Base-by-base conservation (phyloP, 208 protist genomes). In the Lotmaria passim region DNA sequence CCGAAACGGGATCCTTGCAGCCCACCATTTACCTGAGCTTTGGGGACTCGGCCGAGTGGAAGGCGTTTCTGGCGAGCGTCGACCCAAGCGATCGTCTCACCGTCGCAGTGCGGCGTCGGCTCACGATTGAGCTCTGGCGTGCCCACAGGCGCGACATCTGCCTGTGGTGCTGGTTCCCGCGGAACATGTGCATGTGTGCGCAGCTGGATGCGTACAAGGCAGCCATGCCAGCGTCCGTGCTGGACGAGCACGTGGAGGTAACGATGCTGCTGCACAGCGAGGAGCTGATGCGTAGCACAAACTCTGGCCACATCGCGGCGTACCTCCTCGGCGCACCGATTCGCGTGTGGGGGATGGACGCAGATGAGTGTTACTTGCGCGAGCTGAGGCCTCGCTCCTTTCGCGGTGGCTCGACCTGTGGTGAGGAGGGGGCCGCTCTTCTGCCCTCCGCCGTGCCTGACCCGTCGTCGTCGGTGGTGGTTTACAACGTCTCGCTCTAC, bases 241-340 rank as follows among this genome's bases (percentile, higher is more conserved):
- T 80, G 11, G 62, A 77, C 26, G 26, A 38, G 23, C 56, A 66
- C 26, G 73, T 85, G 4, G 60, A 73, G 44, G 76, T 94, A 39
- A 92, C 86, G 41, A 86, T 95, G 70, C 67, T 95, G 17, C 73
- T 95, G 58, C 89, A 95, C 74, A 58, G 79, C 10, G 89, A 87
- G 66, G 89, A 95, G 75, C 21, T 95, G 43, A 85, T 95, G 81
- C 89, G 89, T 15, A 86, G 83, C 66, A 93, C 89, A 23, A 95
- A 95, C 77, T 86, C 89, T 5, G 89, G 89, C 7, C 89, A 95
- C 73, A 87, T 95, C 67, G 84, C 85, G 8, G 89, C 86, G n/a
- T 87, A 80, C 66, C 55, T 93, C 30, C 75, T 95, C 12, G 86
- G 83, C 12, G 85, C 86, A 0, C 82, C 86, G 1, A 33, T 95